A percentile compares a stretch with the other conserved stretches of the same genome.
Evolutionary conservation across 164 flowering plant genomes (phyloP).

Genomic region (Hamamelis virginiana): DNA sequence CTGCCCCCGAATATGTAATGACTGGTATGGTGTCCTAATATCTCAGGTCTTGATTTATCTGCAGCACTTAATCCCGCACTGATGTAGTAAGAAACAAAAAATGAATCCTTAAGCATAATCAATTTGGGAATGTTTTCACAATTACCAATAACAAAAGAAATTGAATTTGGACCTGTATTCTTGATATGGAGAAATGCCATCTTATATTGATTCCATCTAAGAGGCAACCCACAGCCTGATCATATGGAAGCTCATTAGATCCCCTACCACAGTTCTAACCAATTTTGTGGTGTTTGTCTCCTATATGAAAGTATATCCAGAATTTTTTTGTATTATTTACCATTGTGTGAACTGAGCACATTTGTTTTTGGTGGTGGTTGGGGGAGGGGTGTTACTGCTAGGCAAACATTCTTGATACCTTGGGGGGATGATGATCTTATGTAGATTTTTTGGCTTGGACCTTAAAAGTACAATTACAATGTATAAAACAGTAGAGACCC

Average conservation of each 20-base stretch:
- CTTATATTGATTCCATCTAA: not conserved
- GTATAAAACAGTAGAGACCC: not conserved
- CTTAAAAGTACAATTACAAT: not conserved
- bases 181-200: not conserved
- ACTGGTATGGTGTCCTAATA: conserved; percentile 51
- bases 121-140: not conserved
- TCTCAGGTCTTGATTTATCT: not conserved
- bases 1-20: conserved; percentile 98
- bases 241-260: not conserved
- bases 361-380: too few species aligned
- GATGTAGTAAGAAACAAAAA: not conserved
- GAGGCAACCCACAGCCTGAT: not conserved
- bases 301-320: too few species aligned
- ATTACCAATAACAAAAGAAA: not conserved
- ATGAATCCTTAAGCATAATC: not conserved
- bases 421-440: too few species aligned
- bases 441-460: too few species aligned
- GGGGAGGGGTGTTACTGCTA: too few species aligned
- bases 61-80: conserved; percentile 1
- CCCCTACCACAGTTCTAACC: not conserved
- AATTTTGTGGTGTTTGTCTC: not conserved
- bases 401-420: too few species aligned
- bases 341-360: too few species aligned
- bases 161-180: not conserved
- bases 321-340: too few species aligned